Evolutionary conservation across 495 filamentous ascomycete genomes (phyloP).

Genomic region (Aspergillus hancockii): DNA sequence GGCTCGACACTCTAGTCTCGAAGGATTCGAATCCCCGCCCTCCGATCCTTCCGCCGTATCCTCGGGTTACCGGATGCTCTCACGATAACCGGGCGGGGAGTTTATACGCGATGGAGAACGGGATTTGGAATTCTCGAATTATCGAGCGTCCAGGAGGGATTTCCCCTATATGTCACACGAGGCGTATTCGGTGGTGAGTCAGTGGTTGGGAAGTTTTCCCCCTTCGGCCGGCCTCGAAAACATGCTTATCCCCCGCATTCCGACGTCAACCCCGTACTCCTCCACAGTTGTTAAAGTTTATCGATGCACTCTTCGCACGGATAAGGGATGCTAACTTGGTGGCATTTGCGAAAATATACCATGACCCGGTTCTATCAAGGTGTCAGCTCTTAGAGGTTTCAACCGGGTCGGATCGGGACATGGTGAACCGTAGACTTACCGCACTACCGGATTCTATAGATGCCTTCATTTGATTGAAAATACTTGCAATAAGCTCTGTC

Average conservation of each 20-base stretch:
- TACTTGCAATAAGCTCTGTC: too few species aligned
- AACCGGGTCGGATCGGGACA: too few species aligned
- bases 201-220: not conserved
- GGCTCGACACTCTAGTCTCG: not conserved
- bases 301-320: not conserved
- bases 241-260: not conserved
- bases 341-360: too few species aligned
- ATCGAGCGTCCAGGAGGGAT: not conserved
- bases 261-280: not conserved
- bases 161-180: not conserved
- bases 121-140: not conserved
- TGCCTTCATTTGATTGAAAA: too few species aligned
- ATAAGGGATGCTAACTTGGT: not conserved
- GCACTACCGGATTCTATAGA: too few species aligned
- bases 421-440: too few species aligned
- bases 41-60: not conserved
- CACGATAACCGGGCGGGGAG: not conserved
- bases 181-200: not conserved
- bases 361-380: too few species aligned
- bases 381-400: too few species aligned
- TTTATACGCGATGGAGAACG: not conserved
- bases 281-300: not conserved
- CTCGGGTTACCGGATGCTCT: conserved; percentile 1
- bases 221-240: not conserved
- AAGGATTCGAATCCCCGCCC: not conserved